Conservation (phyloP, 2,329 filamentous ascomycete genomes). For the Ascosphaera apis region DNA sequence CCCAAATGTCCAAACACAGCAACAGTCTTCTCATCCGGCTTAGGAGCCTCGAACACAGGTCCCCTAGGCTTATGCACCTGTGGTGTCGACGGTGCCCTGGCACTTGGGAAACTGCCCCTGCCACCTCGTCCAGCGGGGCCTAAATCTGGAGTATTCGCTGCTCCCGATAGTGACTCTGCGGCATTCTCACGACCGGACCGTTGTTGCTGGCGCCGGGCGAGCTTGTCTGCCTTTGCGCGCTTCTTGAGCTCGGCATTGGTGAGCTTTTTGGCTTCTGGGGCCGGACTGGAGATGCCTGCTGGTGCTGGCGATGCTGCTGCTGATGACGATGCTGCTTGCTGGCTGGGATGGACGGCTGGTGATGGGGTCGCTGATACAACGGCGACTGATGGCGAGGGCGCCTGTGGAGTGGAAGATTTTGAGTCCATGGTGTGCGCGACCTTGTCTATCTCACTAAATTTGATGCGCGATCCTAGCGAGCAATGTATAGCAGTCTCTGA, state of each 20-base stretch:
- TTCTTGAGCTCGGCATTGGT: conserved; percentile 58
- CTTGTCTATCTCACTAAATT: neutral
- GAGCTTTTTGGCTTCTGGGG: conserved; percentile 13
- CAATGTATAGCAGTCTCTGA: too few relatives aligned
- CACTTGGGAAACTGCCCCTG: conserved; percentile 12
- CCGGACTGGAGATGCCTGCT: conserved; percentile 6
- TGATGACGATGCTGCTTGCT: too few relatives aligned
- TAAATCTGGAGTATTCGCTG: too few relatives aligned
- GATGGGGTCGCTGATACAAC: neutral
- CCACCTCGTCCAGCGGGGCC: conserved; percentile 17
- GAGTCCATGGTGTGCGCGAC: neutral
- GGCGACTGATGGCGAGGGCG: neutral
- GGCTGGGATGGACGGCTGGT: too few relatives aligned
- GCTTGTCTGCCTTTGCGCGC: conserved; percentile 74
- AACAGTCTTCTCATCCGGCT: conserved; percentile 37
- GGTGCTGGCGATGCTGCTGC: conserved; percentile 6
- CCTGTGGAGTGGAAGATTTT: neutral
- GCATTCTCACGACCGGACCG: conserved; percentile 31
- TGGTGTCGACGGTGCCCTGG: conserved; percentile 9
- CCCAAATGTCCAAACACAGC: conserved; percentile 68
- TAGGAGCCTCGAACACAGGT: conserved; percentile 9
- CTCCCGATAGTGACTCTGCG: conserved; percentile 8
- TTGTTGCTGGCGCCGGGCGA: conserved; percentile 53
- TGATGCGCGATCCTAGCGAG: too few relatives aligned
- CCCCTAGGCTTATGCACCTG: conserved; percentile 10